Conservation (phyloP, 108 stramenopile genomes). For the Aureococcus anophagefferens region DNA sequence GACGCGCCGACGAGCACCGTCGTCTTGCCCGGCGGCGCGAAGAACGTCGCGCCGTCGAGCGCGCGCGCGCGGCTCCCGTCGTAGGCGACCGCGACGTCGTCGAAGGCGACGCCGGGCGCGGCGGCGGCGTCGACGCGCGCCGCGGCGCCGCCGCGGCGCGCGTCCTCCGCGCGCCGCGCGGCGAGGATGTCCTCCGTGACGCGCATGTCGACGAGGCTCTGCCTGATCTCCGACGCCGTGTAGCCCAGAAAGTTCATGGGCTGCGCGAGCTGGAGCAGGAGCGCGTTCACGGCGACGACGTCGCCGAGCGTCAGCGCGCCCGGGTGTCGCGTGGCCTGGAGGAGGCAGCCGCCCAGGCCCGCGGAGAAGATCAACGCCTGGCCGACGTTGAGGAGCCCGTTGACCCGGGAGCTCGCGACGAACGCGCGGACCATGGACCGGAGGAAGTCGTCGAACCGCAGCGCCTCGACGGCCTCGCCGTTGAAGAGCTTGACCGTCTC, state of each 20-base stretch:
- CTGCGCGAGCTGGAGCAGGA: slow-evolving; percentile 12
- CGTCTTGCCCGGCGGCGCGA: no score
- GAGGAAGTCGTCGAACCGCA: neutral
- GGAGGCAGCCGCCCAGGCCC: neutral
- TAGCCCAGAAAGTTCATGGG: slow-evolving; percentile 15
- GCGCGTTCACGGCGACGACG: slow-evolving; percentile 8
- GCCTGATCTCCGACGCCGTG: slow-evolving; percentile 9
- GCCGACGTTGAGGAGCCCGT: slow-evolving; percentile 4
- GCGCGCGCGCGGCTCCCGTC: no score
- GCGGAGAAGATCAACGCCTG: slow-evolving; percentile 8
- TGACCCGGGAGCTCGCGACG: no score
- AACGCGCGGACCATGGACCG: neutral
- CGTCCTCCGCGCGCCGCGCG: no score
- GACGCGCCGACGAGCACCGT: no score
- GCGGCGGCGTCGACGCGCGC: no score
- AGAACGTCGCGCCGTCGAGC: no score
- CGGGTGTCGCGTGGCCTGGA: neutral
- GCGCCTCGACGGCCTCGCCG: neutral
- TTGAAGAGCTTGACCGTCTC: slow-evolving; percentile 14
- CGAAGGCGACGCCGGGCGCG: no score
- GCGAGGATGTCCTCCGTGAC: no score
- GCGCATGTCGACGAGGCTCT: slow-evolving; percentile 10
- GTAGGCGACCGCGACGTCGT: no score
- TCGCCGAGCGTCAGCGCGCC: slow-evolving; percentile 8
- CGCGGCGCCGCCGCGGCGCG: no score